A percentile compares a stretch with the other conserved stretches of the same genome.
phyloP scores from a whole-genome alignment of 2,329 filamentous ascomycete genomes.

The Cordyceps pruinosa region DNA sequence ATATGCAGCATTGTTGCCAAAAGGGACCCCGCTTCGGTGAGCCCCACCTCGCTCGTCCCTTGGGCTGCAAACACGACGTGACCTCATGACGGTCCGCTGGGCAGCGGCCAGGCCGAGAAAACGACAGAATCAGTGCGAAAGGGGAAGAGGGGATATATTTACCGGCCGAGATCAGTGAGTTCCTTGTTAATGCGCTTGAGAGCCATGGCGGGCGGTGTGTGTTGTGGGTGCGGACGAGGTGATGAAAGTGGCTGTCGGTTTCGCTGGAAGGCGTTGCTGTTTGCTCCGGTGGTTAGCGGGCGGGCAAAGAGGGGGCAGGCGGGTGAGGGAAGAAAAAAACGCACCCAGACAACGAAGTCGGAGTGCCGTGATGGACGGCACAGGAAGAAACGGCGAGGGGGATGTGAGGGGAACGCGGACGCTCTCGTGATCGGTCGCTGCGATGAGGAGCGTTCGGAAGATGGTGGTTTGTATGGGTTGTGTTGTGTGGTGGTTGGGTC shows the following conservation, averaged over 20 bases:
- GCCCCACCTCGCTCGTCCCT: constrained; percentile 31
- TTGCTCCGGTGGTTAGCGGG: constrained; percentile 8
- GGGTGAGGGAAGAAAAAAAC: not conserved
- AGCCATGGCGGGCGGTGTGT: constrained; percentile 55
- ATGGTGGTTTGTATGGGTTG: constrained; percentile 1
- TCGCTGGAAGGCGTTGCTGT: constrained; percentile 6
- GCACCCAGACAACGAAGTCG: not conserved
- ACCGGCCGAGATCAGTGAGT: constrained; percentile 84
- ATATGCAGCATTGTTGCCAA: constrained; percentile 12
- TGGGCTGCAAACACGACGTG: constrained; percentile 21
- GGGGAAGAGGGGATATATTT: constrained; percentile 32
- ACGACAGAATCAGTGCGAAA: constrained; percentile 13
- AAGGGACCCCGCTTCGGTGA: constrained; percentile 29
- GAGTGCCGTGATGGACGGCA: not conserved
- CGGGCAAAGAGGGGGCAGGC: not conserved
- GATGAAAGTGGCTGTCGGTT: constrained; percentile 5
- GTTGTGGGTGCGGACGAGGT: not conserved
- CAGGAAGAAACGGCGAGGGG: not conserved
- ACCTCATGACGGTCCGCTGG: constrained; percentile 13
- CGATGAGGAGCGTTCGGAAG: not conserved
- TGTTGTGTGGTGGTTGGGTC: constrained; percentile 9
- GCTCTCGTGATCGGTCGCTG: constrained; percentile 8
- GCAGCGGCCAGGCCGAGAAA: constrained; percentile 20
- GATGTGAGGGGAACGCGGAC: not conserved
- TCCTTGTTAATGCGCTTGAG: constrained; percentile 95